A percentile compares a stretch with the other conserved stretches of the same genome.
phyloP scores from a whole-genome alignment of 345 rosid genomes.

The Eucalyptus pumila region DNA sequence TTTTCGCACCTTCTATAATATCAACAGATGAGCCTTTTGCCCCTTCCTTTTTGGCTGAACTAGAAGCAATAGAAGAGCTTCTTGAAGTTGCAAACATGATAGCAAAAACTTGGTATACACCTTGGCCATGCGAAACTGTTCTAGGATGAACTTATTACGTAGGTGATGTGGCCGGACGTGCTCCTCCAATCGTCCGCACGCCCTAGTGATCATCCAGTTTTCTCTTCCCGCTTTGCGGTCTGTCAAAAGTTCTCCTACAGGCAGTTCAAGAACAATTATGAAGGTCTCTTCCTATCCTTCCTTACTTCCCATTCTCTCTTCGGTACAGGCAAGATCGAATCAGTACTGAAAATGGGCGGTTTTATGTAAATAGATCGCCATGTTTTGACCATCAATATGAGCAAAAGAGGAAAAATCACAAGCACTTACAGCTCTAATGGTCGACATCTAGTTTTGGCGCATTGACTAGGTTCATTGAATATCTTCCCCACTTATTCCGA shows the following conservation, averaged over 20 bases:
- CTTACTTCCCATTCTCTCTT: background rate
- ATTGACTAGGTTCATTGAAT: background rate
- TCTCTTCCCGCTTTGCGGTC: background rate
- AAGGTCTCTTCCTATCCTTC: background rate
- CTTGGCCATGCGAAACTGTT: background rate
- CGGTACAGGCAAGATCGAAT: background rate
- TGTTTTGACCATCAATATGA: background rate
- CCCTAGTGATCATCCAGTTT: background rate
- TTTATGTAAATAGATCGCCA: background rate
- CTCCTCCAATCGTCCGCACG: background rate
- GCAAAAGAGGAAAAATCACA: background rate
- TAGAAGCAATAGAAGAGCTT: background rate
- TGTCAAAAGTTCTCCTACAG: background rate
- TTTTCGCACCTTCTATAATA: background rate
- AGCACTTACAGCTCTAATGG: background rate
- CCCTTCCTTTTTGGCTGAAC: background rate
- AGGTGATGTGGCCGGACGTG: background rate
- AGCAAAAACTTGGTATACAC: background rate
- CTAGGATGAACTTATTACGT: background rate
- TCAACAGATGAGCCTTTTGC: background rate
- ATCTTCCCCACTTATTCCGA: background rate
- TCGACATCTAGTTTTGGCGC: background rate
- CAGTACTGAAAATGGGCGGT: background rate
- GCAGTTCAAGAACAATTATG: background rate
- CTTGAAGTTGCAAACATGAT: background rate